Evolutionary conservation across 768 basidiomycete genomes (phyloP).

Genomic region (Dictyophora rubrovolvata): DNA sequence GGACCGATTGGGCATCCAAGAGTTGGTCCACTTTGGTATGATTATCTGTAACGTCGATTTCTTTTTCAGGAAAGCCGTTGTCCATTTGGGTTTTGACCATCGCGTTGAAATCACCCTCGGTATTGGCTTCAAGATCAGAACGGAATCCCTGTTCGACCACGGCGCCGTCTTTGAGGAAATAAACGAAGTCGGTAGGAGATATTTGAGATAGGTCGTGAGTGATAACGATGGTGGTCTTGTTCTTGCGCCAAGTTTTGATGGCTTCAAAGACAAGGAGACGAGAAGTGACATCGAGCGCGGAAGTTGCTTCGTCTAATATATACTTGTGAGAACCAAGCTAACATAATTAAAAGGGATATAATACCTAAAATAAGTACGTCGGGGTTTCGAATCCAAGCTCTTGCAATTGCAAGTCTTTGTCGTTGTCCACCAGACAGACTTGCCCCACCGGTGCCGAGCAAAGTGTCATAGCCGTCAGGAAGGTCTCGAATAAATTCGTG

Average conservation of each 20-base stretch:
- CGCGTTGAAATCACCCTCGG: slow-evolving; percentile 55
- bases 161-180: slow-evolving; percentile 73
- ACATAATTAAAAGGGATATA: slow-evolving; percentile 21
- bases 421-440: slow-evolving; percentile 85
- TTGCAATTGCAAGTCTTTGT: slow-evolving; percentile 82
- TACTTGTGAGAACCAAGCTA: not conserved
- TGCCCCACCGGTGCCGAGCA: slow-evolving; percentile 63
- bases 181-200: slow-evolving; percentile 68
- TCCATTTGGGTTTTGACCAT: slow-evolving; percentile 53
- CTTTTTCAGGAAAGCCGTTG: slow-evolving; percentile 37
- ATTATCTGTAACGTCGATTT: slow-evolving; percentile 23
- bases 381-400: slow-evolving; percentile 78
- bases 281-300: slow-evolving; percentile 77
- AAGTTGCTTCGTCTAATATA: slow-evolving; percentile 65
- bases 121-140: slow-evolving; percentile 43
- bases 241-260: slow-evolving; percentile 54
- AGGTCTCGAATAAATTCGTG: slow-evolving; percentile 79
- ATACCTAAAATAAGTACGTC: slow-evolving; percentile 82
- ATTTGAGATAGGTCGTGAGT: slow-evolving; percentile 93
- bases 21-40: slow-evolving; percentile 28
- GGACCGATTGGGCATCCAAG: not conserved
- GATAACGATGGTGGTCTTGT: slow-evolving; percentile 86
- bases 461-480: slow-evolving; percentile 84
- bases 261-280: slow-evolving; percentile 70
- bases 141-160: slow-evolving; percentile 87